Evolutionary conservation across 352 stramenopile species (phyloP), one percentile per base, ranked within the genome.

Genomic region (Phytophthora tentaculata): DNA sequence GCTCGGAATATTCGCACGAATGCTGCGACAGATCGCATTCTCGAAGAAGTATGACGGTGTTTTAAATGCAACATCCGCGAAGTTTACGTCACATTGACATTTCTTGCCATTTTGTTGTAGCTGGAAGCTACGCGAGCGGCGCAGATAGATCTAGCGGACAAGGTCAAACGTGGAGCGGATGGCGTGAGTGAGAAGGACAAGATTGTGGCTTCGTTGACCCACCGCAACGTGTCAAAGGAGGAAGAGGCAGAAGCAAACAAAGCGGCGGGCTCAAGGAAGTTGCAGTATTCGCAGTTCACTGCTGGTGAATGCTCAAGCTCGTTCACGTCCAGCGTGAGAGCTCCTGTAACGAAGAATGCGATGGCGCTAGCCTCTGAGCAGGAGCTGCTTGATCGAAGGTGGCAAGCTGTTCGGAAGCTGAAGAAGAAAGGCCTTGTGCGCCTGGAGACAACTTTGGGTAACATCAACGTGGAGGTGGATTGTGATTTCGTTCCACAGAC

Each of bases 341-440:
- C 81, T 16, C 86, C 88, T 35, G 81, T 95, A 22, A 95, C 86
- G 0, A 73, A 81, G 20, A 93, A 92, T 48, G 67, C 62, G 8
- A 57, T 68, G 12, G 79, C 83, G 2, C 43, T 82, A 12, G 82
- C 85, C 10, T 88, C 85, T 5, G 64, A 93, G 28, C 64, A 74
- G 8, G 88, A 95, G 48, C 39, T 86, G 23, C 72, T 88, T 35
- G 82, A 96, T 37, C 61, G 83, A 24, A 87, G 92, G 54, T 99
- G 92, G 86, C 83, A 90, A n/a, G 74, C 86, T 17, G 81, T 98
- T 26, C 83, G 86, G 41, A 84, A 84, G 37, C 81, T 98, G 55
- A 98, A 98, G 73, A 98, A 98, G 77, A 99, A 99, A 79, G 97
- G 96, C 2, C 98, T 98, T 63, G 97, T 99, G n/a, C 88, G 92